phyloP scores from a whole-genome alignment of 305 asterid species.

The Euphrasia arctica region DNA sequence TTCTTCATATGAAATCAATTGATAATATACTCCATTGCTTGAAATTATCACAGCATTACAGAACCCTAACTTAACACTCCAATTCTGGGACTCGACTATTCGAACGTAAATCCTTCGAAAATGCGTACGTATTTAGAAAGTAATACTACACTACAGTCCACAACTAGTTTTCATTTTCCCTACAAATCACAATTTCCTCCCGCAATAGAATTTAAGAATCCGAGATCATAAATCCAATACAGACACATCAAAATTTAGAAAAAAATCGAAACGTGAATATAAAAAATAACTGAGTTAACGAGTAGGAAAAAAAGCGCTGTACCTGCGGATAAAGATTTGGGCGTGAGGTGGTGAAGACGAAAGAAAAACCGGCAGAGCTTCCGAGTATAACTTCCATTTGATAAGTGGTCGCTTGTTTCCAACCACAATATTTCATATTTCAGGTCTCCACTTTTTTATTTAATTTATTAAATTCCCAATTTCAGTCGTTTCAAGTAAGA shows the following conservation, averaged over 20 bases:
- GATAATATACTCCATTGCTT: neutral
- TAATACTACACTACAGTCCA: neutral
- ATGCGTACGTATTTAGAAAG: neutral
- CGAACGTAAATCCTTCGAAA: constrained; percentile 1
- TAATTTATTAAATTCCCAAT: no score
- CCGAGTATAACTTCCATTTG: constrained; percentile 57
- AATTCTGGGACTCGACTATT: neutral
- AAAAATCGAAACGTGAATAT: no score
- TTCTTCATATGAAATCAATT: neutral
- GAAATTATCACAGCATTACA: neutral
- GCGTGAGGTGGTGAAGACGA: constrained; percentile 26
- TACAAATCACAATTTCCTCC: no score
- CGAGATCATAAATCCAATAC: neutral
- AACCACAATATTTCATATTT: no score
- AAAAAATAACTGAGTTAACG: no score
- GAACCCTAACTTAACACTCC: neutral
- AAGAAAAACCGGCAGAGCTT: constrained; percentile 35
- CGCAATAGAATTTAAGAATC: neutral
- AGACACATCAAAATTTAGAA: neutral
- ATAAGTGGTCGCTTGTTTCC: constrained; percentile 9
- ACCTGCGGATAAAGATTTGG: constrained; percentile 42
- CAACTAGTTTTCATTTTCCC: no score
- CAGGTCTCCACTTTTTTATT: no score
- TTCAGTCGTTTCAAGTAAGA: no score
- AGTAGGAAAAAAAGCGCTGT: neutral